These are phyloP conservation scores for Aspergillus fumigatus DNA, from an alignment of 2,329 filamentous ascomycete genomes.

Conservation along the genomic window DNA sequence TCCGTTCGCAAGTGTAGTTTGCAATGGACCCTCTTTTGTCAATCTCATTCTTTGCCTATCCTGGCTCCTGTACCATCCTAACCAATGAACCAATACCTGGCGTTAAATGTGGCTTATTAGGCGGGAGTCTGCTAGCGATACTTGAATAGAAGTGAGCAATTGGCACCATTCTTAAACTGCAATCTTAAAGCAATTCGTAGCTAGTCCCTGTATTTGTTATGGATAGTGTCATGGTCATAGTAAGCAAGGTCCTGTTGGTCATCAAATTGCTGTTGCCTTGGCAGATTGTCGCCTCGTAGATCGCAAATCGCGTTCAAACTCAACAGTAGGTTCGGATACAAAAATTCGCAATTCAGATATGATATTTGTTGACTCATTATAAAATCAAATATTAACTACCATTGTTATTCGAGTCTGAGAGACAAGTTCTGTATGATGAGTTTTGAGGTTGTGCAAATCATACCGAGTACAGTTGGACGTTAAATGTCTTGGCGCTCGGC, in stretches of 20 bases:
- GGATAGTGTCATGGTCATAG: no score
- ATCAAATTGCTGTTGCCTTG: neutral
- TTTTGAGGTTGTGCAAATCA: neutral
- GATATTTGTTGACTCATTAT: neutral
- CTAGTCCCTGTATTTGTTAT: neutral
- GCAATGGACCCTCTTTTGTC: slow-evolving; percentile 10
- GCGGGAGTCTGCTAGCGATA: neutral
- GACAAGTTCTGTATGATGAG: neutral
- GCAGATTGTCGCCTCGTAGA: neutral
- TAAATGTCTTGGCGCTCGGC: neutral
- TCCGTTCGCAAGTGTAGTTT: slow-evolving; percentile 2
- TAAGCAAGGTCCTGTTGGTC: no score
- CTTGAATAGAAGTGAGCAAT: neutral
- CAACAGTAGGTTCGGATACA: neutral
- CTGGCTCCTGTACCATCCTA: slow-evolving; percentile 18
- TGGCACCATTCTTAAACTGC: neutral
- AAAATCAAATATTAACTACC: neutral
- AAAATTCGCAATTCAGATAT: neutral
- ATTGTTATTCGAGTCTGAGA: neutral
- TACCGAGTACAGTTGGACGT: neutral
- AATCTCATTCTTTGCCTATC: slow-evolving; percentile 8
- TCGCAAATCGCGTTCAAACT: neutral
- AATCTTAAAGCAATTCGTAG: neutral
- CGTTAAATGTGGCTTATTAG: neutral
- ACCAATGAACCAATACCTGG: neutral